Evolutionary conservation across 768 basidiomycete genomes (phyloP).

Genomic region (Hemileccinum impolitum): DNA sequence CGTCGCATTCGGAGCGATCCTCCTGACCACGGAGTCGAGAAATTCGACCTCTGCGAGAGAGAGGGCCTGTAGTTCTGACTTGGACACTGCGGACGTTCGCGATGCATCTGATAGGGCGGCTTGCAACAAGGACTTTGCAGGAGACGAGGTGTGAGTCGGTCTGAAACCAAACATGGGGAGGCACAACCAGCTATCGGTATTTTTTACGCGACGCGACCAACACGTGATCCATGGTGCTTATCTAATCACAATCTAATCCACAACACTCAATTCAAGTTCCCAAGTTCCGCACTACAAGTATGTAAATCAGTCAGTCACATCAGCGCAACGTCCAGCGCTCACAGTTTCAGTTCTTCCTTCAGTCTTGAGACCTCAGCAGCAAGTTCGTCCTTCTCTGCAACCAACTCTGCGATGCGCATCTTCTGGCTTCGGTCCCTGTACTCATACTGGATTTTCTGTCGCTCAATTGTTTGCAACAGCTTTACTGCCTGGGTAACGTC

Average conservation of each 20-base stretch:
- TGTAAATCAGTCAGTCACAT: neutral
- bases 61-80: slow-evolving; percentile 50
- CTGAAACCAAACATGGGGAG: slow-evolving; percentile 44
- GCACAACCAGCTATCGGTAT: slow-evolving; percentile 10
- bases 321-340: neutral
- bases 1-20: slow-evolving; percentile 64
- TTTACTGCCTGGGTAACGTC: slow-evolving; percentile 17
- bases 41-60: slow-evolving; percentile 60
- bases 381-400: slow-evolving; percentile 16
- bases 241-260: slow-evolving; percentile 16
- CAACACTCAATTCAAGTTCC: neutral
- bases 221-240: slow-evolving; percentile 26
- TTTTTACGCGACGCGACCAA: slow-evolving; percentile 25
- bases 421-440: slow-evolving; percentile 23
- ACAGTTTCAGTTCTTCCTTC: slow-evolving; percentile 17
- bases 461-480: slow-evolving; percentile 14
- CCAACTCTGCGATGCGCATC: slow-evolving; percentile 18
- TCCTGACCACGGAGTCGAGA: slow-evolving; percentile 69
- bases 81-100: slow-evolving; percentile 37
- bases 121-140: slow-evolving; percentile 30
- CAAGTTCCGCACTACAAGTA: neutral
- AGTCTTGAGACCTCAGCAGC: slow-evolving; percentile 13
- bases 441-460: slow-evolving; percentile 24
- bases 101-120: slow-evolving; percentile 36
- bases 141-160: slow-evolving; percentile 48